phyloP scores from a whole-genome alignment of 164 flowering plant genomes.

The Stephania japonica region DNA sequence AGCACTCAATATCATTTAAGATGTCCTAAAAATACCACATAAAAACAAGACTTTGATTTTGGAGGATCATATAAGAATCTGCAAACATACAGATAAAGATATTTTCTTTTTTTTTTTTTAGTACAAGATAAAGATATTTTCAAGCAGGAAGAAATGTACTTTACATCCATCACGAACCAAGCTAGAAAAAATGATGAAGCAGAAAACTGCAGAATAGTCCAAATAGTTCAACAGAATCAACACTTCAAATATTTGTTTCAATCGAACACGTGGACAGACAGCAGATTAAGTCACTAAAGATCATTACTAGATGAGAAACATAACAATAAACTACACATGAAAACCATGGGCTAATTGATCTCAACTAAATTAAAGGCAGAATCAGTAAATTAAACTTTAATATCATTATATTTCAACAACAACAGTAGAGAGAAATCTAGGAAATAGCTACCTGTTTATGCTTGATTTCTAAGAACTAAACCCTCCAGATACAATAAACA shows the following conservation, averaged over 20 bases:
- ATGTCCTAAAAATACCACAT: neutral
- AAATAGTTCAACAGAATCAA: neutral
- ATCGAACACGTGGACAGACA: neutral
- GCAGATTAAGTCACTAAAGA: neutral
- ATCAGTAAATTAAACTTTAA: neutral
- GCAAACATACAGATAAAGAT: neutral
- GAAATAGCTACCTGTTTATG: neutral
- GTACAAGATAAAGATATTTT: neutral
- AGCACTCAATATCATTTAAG: too few species aligned
- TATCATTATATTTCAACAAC: neutral
- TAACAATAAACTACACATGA: neutral
- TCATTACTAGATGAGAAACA: neutral
- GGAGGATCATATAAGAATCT: neutral
- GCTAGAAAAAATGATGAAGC: neutral
- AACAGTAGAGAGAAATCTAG: neutral
- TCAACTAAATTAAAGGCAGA: neutral
- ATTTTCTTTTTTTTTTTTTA: too few species aligned
- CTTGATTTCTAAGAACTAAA: neutral
- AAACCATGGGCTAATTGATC: neutral
- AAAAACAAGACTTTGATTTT: neutral
- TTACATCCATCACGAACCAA: neutral
- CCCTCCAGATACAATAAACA: neutral
- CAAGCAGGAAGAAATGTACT: neutral
- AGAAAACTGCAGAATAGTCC: neutral
- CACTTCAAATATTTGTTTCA: neutral